These are phyloP conservation scores for Chlamydomonas sphaeroides DNA, from an alignment of 139 green algal genomes.

Conservation along the genomic window DNA sequence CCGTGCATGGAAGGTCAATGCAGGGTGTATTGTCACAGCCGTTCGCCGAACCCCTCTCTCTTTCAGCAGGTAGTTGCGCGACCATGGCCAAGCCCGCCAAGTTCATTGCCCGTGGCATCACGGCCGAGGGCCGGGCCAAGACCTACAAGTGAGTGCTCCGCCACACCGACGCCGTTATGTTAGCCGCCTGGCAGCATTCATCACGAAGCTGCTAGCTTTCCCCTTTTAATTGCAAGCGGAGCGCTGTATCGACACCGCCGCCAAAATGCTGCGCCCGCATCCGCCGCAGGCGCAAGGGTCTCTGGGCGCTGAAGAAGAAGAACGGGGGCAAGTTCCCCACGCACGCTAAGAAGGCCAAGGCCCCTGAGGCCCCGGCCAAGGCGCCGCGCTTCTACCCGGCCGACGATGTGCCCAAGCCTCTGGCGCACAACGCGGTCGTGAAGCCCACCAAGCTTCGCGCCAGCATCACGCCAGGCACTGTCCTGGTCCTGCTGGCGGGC, in stretches of 20 bases:
- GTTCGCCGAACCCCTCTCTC: not conserved
- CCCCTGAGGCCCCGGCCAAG: constrained; percentile 59
- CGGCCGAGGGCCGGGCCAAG: constrained; percentile 40
- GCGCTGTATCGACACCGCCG: not conserved
- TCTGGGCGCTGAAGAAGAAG: constrained; percentile 97
- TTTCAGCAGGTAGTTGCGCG: constrained; percentile 22
- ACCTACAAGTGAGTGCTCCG: constrained; percentile 43
- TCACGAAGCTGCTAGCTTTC: too few species aligned
- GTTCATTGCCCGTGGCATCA: constrained; percentile 45
- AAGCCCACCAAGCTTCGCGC: constrained; percentile 90
- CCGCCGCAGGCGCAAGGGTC: constrained; percentile 50
- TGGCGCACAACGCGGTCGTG: constrained; percentile 66
- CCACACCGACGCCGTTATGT: too few species aligned
- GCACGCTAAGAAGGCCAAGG: constrained; percentile 70
- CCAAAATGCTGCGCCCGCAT: constrained; percentile 22
- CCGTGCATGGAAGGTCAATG: not conserved
- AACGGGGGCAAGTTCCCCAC: constrained; percentile 94
- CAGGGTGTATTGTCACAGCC: too few species aligned
- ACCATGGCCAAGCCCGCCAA: constrained; percentile 45
- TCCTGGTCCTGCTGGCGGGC: constrained; percentile 97
- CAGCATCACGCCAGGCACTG: constrained; percentile 95
- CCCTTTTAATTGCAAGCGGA: not conserved
- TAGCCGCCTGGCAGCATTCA: too few species aligned
- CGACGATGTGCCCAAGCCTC: constrained; percentile 89
- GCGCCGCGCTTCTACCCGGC: constrained; percentile 92